phyloP scores from a whole-genome alignment of 306 rosid genomes.

The Lotus japonicus region DNA sequence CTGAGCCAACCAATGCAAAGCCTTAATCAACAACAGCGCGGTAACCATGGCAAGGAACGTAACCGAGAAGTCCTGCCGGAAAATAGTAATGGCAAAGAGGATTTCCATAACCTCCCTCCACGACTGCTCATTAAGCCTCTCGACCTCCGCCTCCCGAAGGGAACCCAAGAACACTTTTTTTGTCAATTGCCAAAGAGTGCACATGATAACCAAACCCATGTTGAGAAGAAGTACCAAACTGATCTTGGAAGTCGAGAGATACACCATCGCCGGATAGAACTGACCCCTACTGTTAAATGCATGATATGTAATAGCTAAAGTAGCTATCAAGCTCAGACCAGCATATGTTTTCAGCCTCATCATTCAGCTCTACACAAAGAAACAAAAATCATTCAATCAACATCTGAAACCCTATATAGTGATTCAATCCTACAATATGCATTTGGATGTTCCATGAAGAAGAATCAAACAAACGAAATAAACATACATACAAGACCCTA shows the following conservation, averaged over 20 bases:
- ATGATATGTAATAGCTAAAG: slow-evolving; percentile 81
- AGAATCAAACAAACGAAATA: too few species aligned
- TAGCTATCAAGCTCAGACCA: slow-evolving; percentile 79
- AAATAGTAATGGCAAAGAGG: slow-evolving; percentile 90
- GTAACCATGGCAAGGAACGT: slow-evolving; percentile 92
- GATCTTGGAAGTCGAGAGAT: slow-evolving; percentile 94
- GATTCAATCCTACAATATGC: background rate
- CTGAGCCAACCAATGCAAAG: slow-evolving; percentile 97
- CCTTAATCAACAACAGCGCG: slow-evolving; percentile 73
- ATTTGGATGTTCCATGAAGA: background rate
- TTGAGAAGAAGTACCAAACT: slow-evolving; percentile 91
- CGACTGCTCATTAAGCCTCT: slow-evolving; percentile 96
- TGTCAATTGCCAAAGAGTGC: slow-evolving; percentile 80
- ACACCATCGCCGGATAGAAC: slow-evolving; percentile 95
- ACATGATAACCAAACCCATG: slow-evolving; percentile 90
- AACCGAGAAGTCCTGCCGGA: slow-evolving; percentile 95
- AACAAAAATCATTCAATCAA: slow-evolving; percentile 22
- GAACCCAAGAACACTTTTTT: slow-evolving; percentile 80
- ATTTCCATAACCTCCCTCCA: slow-evolving; percentile 99
- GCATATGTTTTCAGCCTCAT: slow-evolving; percentile 89
- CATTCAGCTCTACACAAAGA: slow-evolving; percentile 39
- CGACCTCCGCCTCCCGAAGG: slow-evolving; percentile 97
- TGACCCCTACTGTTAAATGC: slow-evolving; percentile 93
- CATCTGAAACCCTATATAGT: slow-evolving; percentile 8
- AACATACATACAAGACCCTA: too few species aligned